phyloP scores from a whole-genome alignment of 2,329 filamentous ascomycete genomes.

The Microcyclosporella mali region DNA sequence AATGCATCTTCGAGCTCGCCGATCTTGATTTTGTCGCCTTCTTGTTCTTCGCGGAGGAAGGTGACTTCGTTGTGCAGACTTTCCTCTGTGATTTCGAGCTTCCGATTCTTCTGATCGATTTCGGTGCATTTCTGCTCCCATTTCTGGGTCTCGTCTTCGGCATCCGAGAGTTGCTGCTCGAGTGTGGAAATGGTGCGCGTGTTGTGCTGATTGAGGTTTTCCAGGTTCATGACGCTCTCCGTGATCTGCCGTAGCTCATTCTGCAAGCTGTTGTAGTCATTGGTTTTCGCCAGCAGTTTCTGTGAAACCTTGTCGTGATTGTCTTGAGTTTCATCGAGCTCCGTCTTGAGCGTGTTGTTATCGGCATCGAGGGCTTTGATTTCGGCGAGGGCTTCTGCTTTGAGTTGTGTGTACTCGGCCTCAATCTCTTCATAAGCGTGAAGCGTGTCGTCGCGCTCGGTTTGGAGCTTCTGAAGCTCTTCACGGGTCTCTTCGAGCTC shows the following conservation, averaged over 20 bases:
- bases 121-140: slow-evolving; percentile 80
- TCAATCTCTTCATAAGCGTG: slow-evolving; percentile 63
- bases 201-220: slow-evolving; percentile 81
- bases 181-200: slow-evolving; percentile 72
- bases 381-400: slow-evolving; percentile 54
- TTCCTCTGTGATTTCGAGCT: slow-evolving; percentile 84
- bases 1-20: slow-evolving; percentile 82
- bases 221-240: slow-evolving; percentile 75
- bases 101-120: slow-evolving; percentile 78
- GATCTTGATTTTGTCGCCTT: slow-evolving; percentile 95
- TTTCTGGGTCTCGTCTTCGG: slow-evolving; percentile 79
- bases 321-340: slow-evolving; percentile 45
- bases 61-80: slow-evolving; percentile 88
- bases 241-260: slow-evolving; percentile 89
- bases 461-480: slow-evolving; percentile 70
- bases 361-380: slow-evolving; percentile 44
- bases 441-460: slow-evolving; percentile 80
- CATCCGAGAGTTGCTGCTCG: slow-evolving; percentile 73
- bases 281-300: slow-evolving; percentile 65
- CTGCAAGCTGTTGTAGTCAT: slow-evolving; percentile 88
- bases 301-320: slow-evolving; percentile 54
- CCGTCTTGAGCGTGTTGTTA: slow-evolving; percentile 37
- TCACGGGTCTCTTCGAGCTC: slow-evolving; percentile 74
- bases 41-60: slow-evolving; percentile 93
- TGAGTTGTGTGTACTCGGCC: slow-evolving; percentile 46